These are phyloP conservation scores for Coniella lustricola DNA, from an alignment of 2,329 filamentous ascomycete genomes.

Conservation along the genomic window DNA sequence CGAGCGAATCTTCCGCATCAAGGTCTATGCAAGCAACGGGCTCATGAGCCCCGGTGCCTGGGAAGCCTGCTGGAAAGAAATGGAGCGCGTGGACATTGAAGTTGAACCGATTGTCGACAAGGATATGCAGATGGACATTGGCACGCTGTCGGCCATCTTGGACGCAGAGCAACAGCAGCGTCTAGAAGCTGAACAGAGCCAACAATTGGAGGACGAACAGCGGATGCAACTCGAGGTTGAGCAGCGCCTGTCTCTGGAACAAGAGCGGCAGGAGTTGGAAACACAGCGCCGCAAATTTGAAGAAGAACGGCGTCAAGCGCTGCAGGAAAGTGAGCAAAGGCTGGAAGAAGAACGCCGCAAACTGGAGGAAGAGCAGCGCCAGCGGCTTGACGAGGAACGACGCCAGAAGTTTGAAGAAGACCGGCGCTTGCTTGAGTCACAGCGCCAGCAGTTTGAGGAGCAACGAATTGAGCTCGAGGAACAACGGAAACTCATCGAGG, in stretches of 20 bases:
- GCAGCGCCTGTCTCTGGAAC: slow-evolving; percentile 9
- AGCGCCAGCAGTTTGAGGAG: slow-evolving; percentile 15
- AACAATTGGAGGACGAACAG: slow-evolving; percentile 27
- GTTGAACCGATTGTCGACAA: slow-evolving; percentile 67
- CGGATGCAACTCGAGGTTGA: slow-evolving; percentile 7
- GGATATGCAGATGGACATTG: slow-evolving; percentile 51
- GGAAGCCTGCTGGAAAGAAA: slow-evolving; percentile 91
- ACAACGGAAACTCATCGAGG: slow-evolving; percentile 13
- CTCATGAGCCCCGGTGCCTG: slow-evolving; percentile 88
- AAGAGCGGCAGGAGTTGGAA: slow-evolving; percentile 12
- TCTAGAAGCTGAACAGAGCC: slow-evolving; percentile 32
- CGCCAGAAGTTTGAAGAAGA: slow-evolving; percentile 14
- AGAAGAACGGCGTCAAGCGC: slow-evolving; percentile 11
- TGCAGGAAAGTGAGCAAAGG: slow-evolving; percentile 20
- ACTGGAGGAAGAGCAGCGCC: slow-evolving; percentile 18
- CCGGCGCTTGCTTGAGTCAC: slow-evolving; percentile 10
- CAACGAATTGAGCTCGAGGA: slow-evolving; percentile 14
- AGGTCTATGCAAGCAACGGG: slow-evolving; percentile 91
- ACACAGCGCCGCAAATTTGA: slow-evolving; percentile 11
- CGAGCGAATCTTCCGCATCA: slow-evolving; percentile 64
- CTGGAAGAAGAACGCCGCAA: slow-evolving; percentile 27
- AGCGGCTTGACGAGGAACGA: slow-evolving; percentile 22
- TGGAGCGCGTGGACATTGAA: slow-evolving; percentile 97
- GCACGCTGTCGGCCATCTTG: slow-evolving; percentile 37
- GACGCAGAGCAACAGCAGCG: slow-evolving; percentile 23